Evolutionary conservation across 2,329 filamentous ascomycete species (phyloP), one percentile per base, ranked within the genome.

Genomic region (Diplodia mutila): DNA sequence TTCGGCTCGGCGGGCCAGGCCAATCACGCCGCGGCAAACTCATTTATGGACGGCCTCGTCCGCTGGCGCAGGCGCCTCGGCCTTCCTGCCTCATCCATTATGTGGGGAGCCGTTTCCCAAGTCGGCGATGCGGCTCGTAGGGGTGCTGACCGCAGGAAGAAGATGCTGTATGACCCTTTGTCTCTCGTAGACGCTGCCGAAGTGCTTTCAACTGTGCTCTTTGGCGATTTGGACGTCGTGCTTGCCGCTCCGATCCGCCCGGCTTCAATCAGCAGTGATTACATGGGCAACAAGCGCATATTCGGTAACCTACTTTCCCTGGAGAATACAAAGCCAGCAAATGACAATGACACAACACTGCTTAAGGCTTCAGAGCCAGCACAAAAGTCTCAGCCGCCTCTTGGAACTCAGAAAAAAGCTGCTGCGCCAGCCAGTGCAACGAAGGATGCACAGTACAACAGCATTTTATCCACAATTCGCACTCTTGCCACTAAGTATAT

Each of bases 1-100:
- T 78, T 86, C 16, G 85, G 78, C 78, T 84, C 84, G 73, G 69
- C 73, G 55, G 83, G 83, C 0, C 85, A 87, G 69, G 83, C 84
- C 4, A 84, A 85, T 2, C 88, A 88, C 72, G 79, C 82, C 2
- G 81, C 83, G 0, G 84, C 80, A 29, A 85, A 85, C 71, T 79
- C 80, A 48, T 85, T 82, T 75, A 74, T 84, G n/a, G 78, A 83
- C 39, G 72, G 77, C 14, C 53, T 71, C 27, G 65, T 67, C 27
- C 59, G 67, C 42, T 51, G 53, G n/a, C 67, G 72, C 54, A 34
- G 69, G 65, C 64, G 67, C 59, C 48, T 63, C 32, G 69, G 72
- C 34, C 69, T 72, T 51, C 61, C 70, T 49, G 69, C 27, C 42
- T 39, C 66, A 14, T 32, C 52, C 7, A 55, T 67, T n/a, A 55